These are phyloP conservation scores for Annona cherimola DNA, from an alignment of 164 flowering plant genomes.

Conservation along the genomic window DNA sequence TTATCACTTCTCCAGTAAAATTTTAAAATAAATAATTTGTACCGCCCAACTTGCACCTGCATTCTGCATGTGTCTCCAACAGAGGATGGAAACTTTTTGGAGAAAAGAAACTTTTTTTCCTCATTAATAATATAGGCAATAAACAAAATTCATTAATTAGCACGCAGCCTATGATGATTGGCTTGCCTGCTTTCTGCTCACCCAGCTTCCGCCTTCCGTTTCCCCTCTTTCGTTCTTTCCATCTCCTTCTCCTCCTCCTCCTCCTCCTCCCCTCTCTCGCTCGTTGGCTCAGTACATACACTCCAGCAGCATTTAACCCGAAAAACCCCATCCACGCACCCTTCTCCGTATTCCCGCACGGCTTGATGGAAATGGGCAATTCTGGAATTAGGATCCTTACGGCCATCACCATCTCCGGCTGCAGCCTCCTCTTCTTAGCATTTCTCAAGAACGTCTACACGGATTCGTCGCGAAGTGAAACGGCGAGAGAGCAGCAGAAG, in stretches of 20 bases:
- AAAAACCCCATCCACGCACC: not conserved
- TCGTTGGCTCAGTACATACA: not conserved
- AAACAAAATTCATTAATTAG: no score
- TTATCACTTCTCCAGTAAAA: no score
- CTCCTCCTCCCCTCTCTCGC: not conserved
- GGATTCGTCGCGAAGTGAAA: not conserved
- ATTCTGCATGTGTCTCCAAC: no score
- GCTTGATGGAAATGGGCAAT: slow-evolving; percentile 6
- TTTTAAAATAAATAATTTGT: no score
- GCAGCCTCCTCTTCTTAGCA: slow-evolving; percentile 12
- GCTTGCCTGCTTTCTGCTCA: not conserved
- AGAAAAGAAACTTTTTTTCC: no score
- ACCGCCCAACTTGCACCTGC: no score
- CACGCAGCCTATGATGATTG: not conserved
- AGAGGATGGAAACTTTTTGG: no score
- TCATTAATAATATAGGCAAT: no score
- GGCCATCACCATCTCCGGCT: slow-evolving; percentile 12
- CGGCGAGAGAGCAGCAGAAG: no score
- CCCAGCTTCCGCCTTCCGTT: not conserved
- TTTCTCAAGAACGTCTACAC: not conserved
- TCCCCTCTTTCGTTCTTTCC: no score
- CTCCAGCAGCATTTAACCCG: not conserved
- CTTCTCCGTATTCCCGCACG: not conserved
- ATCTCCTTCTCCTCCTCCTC: no score
- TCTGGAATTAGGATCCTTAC: slow-evolving; percentile 2